phyloP scores from a whole-genome alignment of 805 yeast genomes.

The Isabelozyma pseudorhagii region DNA sequence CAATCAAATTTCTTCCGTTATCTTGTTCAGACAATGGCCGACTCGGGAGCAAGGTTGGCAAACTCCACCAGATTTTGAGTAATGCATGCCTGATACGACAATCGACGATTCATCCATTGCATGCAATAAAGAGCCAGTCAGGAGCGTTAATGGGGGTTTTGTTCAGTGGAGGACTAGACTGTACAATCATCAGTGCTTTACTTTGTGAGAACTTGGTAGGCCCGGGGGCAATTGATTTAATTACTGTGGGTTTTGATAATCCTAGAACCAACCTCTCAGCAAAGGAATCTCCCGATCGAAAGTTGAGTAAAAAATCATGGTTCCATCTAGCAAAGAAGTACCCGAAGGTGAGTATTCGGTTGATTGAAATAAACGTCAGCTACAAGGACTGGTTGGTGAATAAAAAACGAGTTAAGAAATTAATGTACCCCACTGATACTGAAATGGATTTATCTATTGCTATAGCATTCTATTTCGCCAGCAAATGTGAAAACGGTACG shows the following conservation, averaged over 20 bases:
- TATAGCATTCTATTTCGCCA: slow-evolving; percentile 90
- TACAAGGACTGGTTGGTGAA: slow-evolving; percentile 60
- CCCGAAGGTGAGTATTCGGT: slow-evolving; percentile 39
- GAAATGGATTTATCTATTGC: slow-evolving; percentile 97
- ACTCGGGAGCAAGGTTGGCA: not conserved
- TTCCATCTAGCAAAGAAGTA: slow-evolving; percentile 43
- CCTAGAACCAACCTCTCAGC: slow-evolving; percentile 67
- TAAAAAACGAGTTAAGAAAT: slow-evolving; percentile 49
- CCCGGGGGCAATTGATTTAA: slow-evolving; percentile 52
- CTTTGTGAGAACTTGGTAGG: slow-evolving; percentile 20
- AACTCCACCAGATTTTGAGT: slow-evolving; percentile 22
- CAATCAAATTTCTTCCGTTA: not conserved
- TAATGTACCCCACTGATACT: slow-evolving; percentile 81
- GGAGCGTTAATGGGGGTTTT: slow-evolving; percentile 52
- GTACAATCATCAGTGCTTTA: slow-evolving; percentile 72
- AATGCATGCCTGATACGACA: slow-evolving; percentile 49
- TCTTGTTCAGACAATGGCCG: not conserved
- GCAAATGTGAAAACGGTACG: slow-evolving; percentile 49
- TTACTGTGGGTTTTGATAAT: slow-evolving; percentile 91
- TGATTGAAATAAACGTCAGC: slow-evolving; percentile 72
- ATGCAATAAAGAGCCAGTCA: slow-evolving; percentile 21
- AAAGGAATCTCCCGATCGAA: slow-evolving; percentile 80
- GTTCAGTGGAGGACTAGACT: slow-evolving; percentile 95
- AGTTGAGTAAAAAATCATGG: slow-evolving; percentile 66
- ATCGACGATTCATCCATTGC: slow-evolving; percentile 58